phyloP scores from a whole-genome alignment of 73 alveolate species.

The Strombidium stylifer region DNA sequence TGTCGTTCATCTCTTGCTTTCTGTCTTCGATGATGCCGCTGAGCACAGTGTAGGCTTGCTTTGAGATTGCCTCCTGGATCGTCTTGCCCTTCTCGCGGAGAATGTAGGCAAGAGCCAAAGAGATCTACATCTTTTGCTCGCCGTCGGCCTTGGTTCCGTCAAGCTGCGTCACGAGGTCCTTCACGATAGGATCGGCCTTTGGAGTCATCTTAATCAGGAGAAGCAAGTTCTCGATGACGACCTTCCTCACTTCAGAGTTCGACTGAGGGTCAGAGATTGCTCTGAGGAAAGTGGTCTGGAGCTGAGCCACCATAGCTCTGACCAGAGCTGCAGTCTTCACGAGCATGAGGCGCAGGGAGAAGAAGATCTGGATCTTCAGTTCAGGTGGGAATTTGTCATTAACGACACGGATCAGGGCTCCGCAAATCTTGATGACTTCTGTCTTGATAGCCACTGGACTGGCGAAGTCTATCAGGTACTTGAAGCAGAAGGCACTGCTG shows the following conservation, averaged over 20 bases:
- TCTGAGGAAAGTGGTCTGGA: conserved; percentile 71
- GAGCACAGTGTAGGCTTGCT: conserved; percentile 1
- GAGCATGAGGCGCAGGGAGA: conserved; percentile 46
- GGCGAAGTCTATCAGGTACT: conserved; percentile 43
- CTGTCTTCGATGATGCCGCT: neutral
- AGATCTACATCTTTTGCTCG: conserved; percentile 19
- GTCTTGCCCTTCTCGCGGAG: conserved; percentile 38
- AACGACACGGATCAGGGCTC: conserved; percentile 79
- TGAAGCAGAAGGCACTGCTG: conserved; percentile 41
- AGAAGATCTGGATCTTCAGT: conserved; percentile 66
- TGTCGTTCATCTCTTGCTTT: conserved; percentile 20
- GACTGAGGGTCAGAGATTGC: conserved; percentile 53
- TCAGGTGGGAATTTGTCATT: conserved; percentile 76
- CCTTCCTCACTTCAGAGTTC: conserved; percentile 23
- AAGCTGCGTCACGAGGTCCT: conserved; percentile 30
- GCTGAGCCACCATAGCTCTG: conserved; percentile 72
- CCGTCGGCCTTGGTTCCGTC: conserved; percentile 40
- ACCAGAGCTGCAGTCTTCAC: conserved; percentile 25
- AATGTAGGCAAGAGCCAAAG: conserved; percentile 27
- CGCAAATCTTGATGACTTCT: conserved; percentile 62
- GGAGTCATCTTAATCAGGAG: conserved; percentile 33
- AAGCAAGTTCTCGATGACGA: conserved; percentile 17
- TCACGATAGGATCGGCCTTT: conserved; percentile 43
- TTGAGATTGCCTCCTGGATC: conserved; percentile 30
- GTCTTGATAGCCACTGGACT: conserved; percentile 23